Evolutionary conservation across 139 green algal species (phyloP).

Genomic region (Yamagishiella unicocca): DNA sequence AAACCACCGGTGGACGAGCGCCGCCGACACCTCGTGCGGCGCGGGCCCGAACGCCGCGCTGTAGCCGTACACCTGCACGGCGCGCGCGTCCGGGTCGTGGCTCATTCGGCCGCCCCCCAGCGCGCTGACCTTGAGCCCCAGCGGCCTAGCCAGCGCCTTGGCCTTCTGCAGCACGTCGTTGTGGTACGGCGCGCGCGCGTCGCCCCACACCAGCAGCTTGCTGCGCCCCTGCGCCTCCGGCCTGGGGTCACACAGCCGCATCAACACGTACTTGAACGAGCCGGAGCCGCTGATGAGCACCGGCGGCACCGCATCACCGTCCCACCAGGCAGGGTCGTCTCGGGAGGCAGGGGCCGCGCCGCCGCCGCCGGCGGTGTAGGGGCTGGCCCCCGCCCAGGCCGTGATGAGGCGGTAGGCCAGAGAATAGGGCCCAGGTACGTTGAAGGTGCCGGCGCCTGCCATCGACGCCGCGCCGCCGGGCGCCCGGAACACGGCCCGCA

Average conservation of each 20-base stretch:
- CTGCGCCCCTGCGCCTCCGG: slow-evolving; percentile 29
- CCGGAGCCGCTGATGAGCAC: slow-evolving; percentile 68
- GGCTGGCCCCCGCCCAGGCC: not conserved
- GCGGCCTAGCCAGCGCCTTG: slow-evolving; percentile 25
- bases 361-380: not conserved
- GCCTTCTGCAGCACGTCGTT: slow-evolving; percentile 74
- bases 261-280: slow-evolving; percentile 89
- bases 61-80: slow-evolving; percentile 80
- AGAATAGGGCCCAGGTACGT: slow-evolving; percentile 46
- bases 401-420: slow-evolving; percentile 37
- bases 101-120: slow-evolving; percentile 83
- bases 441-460: slow-evolving; percentile 11
- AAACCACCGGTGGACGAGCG: slow-evolving; percentile 66
- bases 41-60: slow-evolving; percentile 80
- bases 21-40: slow-evolving; percentile 80
- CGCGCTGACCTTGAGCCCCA: slow-evolving; percentile 51
- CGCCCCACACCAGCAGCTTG: slow-evolving; percentile 85
- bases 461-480: not conserved
- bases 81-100: slow-evolving; percentile 56
- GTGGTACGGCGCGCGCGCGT: slow-evolving; percentile 78
- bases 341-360: not conserved
- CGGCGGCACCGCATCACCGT: slow-evolving; percentile 38
- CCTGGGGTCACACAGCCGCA: slow-evolving; percentile 62
- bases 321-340: not conserved
- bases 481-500: not conserved